phyloP scores from a whole-genome alignment of 225 moss, liverwort and hornwort species.

The Rhytidiadelphus loreus region DNA sequence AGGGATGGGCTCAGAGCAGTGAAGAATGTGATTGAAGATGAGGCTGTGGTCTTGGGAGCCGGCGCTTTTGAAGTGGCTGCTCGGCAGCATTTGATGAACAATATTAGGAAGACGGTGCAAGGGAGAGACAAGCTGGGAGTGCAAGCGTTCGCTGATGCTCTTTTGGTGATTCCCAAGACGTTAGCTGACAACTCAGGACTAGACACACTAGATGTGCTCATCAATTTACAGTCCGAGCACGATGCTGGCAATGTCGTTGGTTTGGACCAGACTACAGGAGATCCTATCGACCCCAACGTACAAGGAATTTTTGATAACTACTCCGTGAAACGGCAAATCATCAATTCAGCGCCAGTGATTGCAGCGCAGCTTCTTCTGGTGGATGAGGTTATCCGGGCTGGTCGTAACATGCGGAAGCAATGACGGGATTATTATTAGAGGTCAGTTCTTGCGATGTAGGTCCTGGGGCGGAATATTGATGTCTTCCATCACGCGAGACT shows the following conservation, averaged over 20 bases:
- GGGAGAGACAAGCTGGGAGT: constrained; percentile 88
- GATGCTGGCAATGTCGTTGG: constrained; percentile 87
- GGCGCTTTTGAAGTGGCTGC: constrained; percentile 95
- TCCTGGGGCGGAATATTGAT: not conserved
- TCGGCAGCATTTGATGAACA: constrained; percentile 74
- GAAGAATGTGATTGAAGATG: constrained; percentile 93
- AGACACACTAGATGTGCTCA: constrained; percentile 90
- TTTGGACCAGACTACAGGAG: constrained; percentile 79
- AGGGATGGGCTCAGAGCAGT: constrained; percentile 90
- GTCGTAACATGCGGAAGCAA: constrained; percentile 92
- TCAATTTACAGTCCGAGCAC: constrained; percentile 82
- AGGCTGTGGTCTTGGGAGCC: constrained; percentile 78
- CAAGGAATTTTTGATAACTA: constrained; percentile 93
- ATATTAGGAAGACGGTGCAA: constrained; percentile 65
- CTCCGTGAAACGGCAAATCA: constrained; percentile 88
- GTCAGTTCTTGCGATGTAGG: not conserved
- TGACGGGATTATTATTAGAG: not conserved
- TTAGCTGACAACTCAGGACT: constrained; percentile 95
- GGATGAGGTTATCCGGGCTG: constrained; percentile 97
- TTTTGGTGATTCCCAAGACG: constrained; percentile 86
- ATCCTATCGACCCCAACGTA: constrained; percentile 76
- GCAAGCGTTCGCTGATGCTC: constrained; percentile 87
- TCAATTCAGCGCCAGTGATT: constrained; percentile 89
- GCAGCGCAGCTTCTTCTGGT: constrained; percentile 85
- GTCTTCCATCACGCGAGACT: not conserved